These are phyloP conservation scores for Lactarius hatsudake DNA, from an alignment of 768 basidiomycete genomes.

Conservation along the genomic window DNA sequence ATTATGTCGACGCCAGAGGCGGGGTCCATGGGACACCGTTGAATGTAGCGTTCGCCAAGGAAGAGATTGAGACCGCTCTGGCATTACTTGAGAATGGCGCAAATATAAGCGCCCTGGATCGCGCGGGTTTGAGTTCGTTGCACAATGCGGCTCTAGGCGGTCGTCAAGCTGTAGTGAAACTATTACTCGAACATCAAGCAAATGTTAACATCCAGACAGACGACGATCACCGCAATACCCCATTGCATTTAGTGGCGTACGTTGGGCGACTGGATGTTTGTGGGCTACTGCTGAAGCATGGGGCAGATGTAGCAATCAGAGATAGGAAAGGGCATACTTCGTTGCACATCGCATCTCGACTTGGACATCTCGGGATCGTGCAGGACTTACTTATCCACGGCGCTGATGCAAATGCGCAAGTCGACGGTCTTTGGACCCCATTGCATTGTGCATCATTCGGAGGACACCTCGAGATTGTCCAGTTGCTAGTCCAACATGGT, in stretches of 20 bases:
- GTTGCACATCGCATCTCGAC: not conserved
- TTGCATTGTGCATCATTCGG: not conserved
- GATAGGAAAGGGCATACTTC: not conserved
- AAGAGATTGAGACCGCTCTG: not conserved
- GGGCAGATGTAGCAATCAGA: not conserved
- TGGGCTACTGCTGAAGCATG: not conserved
- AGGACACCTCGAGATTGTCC: not conserved
- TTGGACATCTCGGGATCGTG: not conserved
- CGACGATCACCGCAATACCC: fast-evolving
- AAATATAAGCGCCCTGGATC: not conserved
- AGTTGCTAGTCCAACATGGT: not conserved
- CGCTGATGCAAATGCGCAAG: not conserved
- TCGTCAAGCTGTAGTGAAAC: not conserved
- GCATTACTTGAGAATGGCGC: constrained; percentile 2
- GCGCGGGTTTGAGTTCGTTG: not conserved
- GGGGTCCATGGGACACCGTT: not conserved
- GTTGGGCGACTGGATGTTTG: not conserved
- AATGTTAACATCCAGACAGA: not conserved
- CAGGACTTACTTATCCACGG: not conserved
- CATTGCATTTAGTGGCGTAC: not conserved
- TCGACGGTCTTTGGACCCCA: not conserved
- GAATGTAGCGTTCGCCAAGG: not conserved
- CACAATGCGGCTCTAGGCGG: not conserved
- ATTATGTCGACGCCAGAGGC: not conserved
- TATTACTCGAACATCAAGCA: not conserved